Percentiles rank a stretch among this genome's conserved stretches.
Conservation (phyloP, 768 basidiomycete species). For the Pleurotus djamor region DNA sequence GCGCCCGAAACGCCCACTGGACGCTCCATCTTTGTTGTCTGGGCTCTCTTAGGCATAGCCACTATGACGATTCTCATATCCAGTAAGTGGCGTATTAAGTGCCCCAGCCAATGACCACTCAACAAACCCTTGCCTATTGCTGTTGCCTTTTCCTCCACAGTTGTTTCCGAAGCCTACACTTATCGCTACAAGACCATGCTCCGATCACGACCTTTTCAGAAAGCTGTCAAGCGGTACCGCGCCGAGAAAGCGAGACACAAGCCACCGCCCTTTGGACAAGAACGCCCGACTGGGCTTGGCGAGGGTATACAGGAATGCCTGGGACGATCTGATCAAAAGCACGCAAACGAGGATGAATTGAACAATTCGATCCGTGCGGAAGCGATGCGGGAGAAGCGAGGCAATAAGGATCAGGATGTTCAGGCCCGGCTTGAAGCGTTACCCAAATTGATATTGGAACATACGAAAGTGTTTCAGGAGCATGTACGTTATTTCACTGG, state of each 20-base stretch:
- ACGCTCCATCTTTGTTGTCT: slow-evolving; percentile 72
- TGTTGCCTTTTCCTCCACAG: slow-evolving; percentile 23
- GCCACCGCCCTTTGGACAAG: neutral
- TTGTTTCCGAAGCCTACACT: slow-evolving; percentile 66
- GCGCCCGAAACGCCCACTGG: slow-evolving; percentile 65
- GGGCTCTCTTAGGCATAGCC: slow-evolving; percentile 76
- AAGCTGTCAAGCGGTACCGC: slow-evolving; percentile 43
- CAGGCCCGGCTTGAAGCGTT: slow-evolving; percentile 26
- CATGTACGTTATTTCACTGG: slow-evolving; percentile 28
- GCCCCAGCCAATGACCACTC: neutral
- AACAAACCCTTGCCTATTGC: neutral
- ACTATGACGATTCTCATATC: slow-evolving; percentile 77
- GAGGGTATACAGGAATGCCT: neutral
- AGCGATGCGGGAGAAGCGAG: slow-evolving; percentile 14
- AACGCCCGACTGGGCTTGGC: neutral
- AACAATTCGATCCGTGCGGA: neutral
- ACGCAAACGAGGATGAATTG: too few species aligned
- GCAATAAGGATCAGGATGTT: slow-evolving; percentile 6
- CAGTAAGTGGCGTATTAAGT: slow-evolving; percentile 33
- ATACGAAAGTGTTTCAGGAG: slow-evolving; percentile 26
- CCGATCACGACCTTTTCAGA: slow-evolving; percentile 40
- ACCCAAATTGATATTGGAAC: slow-evolving; percentile 26
- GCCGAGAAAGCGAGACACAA: slow-evolving; percentile 1
- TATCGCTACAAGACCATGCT: slow-evolving; percentile 61
- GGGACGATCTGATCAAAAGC: too few species aligned